Base-by-base conservation (phyloP, 345 rosid species). In the Salix koriyanagi region DNA sequence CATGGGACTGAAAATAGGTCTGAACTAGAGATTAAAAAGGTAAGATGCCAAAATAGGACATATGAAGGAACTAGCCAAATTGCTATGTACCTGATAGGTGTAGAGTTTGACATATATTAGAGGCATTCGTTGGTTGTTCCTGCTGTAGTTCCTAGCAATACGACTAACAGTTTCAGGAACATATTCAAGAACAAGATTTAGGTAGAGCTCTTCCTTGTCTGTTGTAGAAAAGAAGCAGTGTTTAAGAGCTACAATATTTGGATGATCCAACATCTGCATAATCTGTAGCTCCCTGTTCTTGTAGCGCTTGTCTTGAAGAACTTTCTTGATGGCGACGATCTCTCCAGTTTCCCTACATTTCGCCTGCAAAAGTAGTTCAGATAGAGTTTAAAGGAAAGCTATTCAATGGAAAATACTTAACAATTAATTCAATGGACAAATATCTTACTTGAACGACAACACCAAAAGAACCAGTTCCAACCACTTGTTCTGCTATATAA, bases 401-500 rank as follows among this genome's bases (percentile, higher is more conserved):
- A 83, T 54, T 37, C 6, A 11, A 26, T 2, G 46, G 36, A 50
- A 67, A 54, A 67, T 15, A 1, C 25, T 34, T 44, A 14, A 25
- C 62, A 25, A 69, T 32, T 28, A 15, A 81, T 71, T 36, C 19
- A 78, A 66, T 50, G 77, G 75, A 54, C 25, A 78, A 26, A 26
- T 65, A 41, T 39, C 94, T 88, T 79, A 95, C 99, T 87, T 95
- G 99, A 79, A 89, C 92, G 67, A 96, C 99, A 67, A 90, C 94
- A 61, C 99, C 98, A 60, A 93, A 96, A 44, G 97, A 96, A 74
- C 99, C 98, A n/a, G 98, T 93, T 69, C 99, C 99, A 79, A 92
- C 84, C 73, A 92, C 99, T 76, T 90, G 97, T 84, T 96, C 98
- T 67, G 98, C 93, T 78, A 88, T 92, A 83, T 91, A 96, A 64